Base-by-base conservation (phyloP, 805 yeast species). In the Saccharomyces mikatae region DNA sequence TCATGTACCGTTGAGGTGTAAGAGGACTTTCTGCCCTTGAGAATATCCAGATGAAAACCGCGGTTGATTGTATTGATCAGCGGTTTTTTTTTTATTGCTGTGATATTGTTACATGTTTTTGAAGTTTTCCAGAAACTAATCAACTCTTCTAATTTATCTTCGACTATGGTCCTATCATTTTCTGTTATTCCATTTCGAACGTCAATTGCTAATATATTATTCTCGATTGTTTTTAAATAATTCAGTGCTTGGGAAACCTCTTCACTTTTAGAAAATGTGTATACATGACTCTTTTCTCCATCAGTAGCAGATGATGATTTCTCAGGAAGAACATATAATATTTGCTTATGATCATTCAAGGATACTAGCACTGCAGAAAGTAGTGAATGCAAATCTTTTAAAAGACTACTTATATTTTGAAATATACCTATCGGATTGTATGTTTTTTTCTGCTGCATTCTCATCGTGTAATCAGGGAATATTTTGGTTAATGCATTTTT, bases 401-500 rank as follows among this genome's bases (percentile, higher is more conserved):
- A 36, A 17, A 36, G 44, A 21, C 17, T 36, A 4, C 10, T 17
- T 36, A 36, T 17, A 6, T 17, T 36, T 21, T 36, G 44, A 17
- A 36, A 36, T 36, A 13, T 36, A 17, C 17, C 44, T 36, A 36
- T 36, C 9, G 22, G 9, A 17, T 36, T 36, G 6, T 17, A n/a
- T 32, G 6, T 17, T 36, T 36, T 36, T n/a, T 17, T 17, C 9
- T n/a, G 24, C 13, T 36, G 44, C 24, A 36, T 4, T 17, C 11
- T 36, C 22, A 17, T 24, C 13, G 9, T 17, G 11, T 36, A 36
- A 17, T 36, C 44, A 17, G 44, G 44, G 22, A 52, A 52, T 6
- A 52, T 41, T 31, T 52, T 52, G 24, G 44, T 48, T 5, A 52
- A 5, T 29, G 41, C 41, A 30, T 52, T 52, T 6, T 24, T 13